Evolutionary conservation across 2,329 filamentous ascomycete genomes (phyloP).

Genomic region (Coniochaeta sp.): DNA sequence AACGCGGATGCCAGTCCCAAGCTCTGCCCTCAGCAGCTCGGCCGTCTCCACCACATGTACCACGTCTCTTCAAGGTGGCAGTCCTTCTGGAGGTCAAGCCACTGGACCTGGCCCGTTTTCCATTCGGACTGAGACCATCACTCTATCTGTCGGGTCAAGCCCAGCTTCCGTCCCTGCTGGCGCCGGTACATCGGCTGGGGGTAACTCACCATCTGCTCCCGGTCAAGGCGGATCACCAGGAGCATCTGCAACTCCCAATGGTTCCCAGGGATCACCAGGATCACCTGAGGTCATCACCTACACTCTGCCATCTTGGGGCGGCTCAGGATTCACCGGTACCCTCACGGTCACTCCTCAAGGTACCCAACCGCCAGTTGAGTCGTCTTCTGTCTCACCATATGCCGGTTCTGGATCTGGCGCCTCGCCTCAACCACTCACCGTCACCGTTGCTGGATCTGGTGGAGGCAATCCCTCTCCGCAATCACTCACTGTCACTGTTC

Average conservation of each 20-base stretch:
- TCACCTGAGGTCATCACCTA: conserved; percentile 8
- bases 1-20: conserved; percentile 3
- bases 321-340: conserved; percentile 4
- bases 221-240: background rate
- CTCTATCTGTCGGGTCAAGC: background rate
- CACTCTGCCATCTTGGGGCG: conserved; percentile 9
- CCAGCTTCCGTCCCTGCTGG: background rate
- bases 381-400: background rate
- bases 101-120: background rate
- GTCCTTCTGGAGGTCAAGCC: background rate
- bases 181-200: background rate
- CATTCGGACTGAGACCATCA: background rate
- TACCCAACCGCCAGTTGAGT: background rate
- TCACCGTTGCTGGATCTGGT: background rate
- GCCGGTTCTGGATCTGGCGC: background rate
- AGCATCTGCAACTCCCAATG: background rate
- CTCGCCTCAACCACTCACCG: background rate
- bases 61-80: background rate
- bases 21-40: background rate
- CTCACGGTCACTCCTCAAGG: conserved; percentile 7
- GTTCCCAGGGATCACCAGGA: background rate
- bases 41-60: background rate
- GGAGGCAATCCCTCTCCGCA: background rate
- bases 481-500: background rate
- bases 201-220: background rate